These are phyloP conservation scores for Boletus pseudo-olivaceus DNA, from an alignment of 768 basidiomycete species.

Conservation along the genomic window DNA sequence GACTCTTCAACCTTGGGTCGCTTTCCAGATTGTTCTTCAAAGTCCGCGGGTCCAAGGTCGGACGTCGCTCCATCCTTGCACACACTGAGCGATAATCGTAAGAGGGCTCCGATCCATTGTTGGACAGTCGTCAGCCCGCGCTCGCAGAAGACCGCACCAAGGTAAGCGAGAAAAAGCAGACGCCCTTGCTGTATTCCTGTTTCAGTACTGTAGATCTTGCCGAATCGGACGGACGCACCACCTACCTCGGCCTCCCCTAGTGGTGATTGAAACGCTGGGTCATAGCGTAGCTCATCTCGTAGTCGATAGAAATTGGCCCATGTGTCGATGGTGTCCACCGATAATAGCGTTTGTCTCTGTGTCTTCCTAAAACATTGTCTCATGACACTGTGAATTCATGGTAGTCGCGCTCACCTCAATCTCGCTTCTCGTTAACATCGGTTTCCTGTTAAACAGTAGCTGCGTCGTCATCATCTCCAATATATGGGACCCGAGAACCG, in stretches of 20 bases:
- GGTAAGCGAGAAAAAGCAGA: slow-evolving; percentile 60
- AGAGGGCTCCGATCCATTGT: slow-evolving; percentile 52
- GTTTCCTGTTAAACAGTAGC: slow-evolving; percentile 47
- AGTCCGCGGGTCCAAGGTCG: slow-evolving; percentile 23
- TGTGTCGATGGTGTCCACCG: slow-evolving; percentile 31
- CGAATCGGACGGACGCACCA: slow-evolving; percentile 16
- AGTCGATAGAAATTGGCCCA: slow-evolving; percentile 39
- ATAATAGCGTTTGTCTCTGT: slow-evolving; percentile 26
- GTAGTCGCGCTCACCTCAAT: slow-evolving; percentile 46
- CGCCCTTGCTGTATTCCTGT: slow-evolving; percentile 46
- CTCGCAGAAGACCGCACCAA: slow-evolving; percentile 59
- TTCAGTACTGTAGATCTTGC: slow-evolving; percentile 15
- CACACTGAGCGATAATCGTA: slow-evolving; percentile 23
- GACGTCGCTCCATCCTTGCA: slow-evolving; percentile 13
- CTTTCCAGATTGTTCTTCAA: slow-evolving; percentile 29
- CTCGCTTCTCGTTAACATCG: slow-evolving; percentile 45
- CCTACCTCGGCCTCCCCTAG: slow-evolving; percentile 38
- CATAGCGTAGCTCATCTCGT: slow-evolving; percentile 33
- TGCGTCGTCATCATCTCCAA: slow-evolving; percentile 47
- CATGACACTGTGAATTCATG: slow-evolving; percentile 13
- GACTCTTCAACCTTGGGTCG: slow-evolving; percentile 29
- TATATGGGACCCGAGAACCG: slow-evolving; percentile 46
- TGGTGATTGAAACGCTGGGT: slow-evolving; percentile 25
- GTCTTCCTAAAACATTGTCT: slow-evolving; percentile 26
- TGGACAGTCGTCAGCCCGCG: slow-evolving; percentile 49